These are phyloP conservation scores for Vitis amurensis DNA, from an alignment of 164 flowering plant species.

Conservation along the genomic window DNA sequence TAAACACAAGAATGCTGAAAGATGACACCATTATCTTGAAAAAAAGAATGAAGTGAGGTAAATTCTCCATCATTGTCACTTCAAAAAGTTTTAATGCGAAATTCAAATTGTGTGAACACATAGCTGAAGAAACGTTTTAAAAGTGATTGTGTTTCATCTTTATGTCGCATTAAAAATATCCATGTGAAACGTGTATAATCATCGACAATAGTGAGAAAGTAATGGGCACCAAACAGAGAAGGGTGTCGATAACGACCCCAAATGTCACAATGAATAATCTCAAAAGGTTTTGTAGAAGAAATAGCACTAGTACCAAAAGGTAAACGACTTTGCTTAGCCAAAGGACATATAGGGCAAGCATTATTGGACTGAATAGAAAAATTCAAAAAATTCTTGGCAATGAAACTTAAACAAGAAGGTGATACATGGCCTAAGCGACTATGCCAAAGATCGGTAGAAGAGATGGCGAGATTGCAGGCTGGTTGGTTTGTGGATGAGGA, in stretches of 20 bases:
- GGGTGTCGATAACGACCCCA: too few species aligned
- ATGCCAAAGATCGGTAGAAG: slow-evolving; percentile 5
- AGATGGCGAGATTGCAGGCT: neutral
- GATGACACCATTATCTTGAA: slow-evolving; percentile 6
- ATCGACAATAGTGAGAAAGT: neutral
- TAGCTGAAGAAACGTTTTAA: neutral
- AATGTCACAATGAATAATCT: neutral
- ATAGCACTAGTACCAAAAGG: neutral
- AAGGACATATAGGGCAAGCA: neutral
- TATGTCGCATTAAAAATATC: neutral
- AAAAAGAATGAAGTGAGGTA: neutral
- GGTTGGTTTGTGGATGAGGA: neutral
- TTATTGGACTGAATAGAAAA: neutral
- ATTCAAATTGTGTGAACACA: neutral
- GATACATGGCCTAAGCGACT: neutral
- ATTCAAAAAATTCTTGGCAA: neutral
- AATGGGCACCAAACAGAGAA: too few species aligned
- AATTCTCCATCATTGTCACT: neutral
- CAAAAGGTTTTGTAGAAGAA: neutral
- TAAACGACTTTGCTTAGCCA: slow-evolving; percentile 3
- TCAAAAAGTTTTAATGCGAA: neutral
- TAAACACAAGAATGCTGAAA: neutral
- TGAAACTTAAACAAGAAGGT: neutral
- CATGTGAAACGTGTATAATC: slow-evolving; percentile 2
- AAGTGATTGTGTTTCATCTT: slow-evolving; percentile 2